Conservation (phyloP, 2,329 filamentous ascomycete species). For the Didymella arachidicola region DNA sequence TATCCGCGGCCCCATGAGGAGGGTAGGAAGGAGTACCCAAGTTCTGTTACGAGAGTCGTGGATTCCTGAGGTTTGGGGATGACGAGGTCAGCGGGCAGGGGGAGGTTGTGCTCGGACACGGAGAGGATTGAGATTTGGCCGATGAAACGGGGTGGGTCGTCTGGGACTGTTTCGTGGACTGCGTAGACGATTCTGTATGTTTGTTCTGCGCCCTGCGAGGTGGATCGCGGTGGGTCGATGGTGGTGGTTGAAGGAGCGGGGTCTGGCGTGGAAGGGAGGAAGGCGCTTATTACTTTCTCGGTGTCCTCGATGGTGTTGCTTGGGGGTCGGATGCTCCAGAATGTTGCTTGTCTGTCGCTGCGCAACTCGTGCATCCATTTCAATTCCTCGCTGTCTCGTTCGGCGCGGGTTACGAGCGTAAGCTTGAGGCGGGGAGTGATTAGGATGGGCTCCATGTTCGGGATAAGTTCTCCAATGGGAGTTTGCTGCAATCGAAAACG, state of each 20-base stretch:
- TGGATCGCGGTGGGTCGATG: background rate
- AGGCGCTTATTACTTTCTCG: background rate
- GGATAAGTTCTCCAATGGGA: background rate
- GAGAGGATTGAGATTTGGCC: conserved; percentile 18
- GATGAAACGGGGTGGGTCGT: conserved; percentile 23
- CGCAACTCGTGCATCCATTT: conserved; percentile 46
- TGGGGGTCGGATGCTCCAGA: conserved; percentile 1
- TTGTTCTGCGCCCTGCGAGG: background rate
- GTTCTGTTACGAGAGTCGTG: conserved; percentile 30
- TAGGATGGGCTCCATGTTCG: background rate
- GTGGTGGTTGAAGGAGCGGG: background rate
- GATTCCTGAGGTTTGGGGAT: background rate
- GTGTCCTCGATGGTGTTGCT: conserved; percentile 5
- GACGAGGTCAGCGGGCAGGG: conserved; percentile 11
- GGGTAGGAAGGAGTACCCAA: conserved; percentile 36
- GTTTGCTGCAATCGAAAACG: no score
- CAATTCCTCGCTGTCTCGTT: conserved; percentile 43
- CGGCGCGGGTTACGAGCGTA: conserved; percentile 39
- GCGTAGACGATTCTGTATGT: conserved; percentile 6
- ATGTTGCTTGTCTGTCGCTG: conserved; percentile 32
- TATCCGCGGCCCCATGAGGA: conserved; percentile 34
- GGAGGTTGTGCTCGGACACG: background rate
- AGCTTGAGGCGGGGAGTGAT: conserved; percentile 43
- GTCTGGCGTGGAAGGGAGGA: background rate
- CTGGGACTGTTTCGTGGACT: background rate